Conservation (phyloP, 2,329 filamentous ascomycete species). For the Ophiostoma montium region DNA sequence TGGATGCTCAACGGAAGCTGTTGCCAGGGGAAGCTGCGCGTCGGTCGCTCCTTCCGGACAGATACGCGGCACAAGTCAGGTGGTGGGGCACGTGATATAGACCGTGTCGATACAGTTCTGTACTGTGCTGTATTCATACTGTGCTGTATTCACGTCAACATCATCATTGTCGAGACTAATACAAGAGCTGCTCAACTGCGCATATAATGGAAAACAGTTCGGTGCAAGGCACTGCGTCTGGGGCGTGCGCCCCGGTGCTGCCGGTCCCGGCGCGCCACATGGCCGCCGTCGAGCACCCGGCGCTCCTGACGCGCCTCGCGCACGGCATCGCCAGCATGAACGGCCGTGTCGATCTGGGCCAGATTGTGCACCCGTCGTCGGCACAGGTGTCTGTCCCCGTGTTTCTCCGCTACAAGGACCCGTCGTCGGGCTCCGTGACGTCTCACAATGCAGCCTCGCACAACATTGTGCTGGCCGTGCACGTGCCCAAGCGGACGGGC, state of each 20-base stretch:
- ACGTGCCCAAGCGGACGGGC: conserved; percentile 74
- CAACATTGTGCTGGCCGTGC: conserved; percentile 76
- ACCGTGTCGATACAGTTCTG: neutral
- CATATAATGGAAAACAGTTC: neutral
- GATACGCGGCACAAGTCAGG: neutral
- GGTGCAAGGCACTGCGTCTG: neutral
- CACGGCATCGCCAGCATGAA: conserved; percentile 29
- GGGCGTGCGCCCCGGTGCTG: conserved; percentile 24
- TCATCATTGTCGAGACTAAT: too few relatives aligned
- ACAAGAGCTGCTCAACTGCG: too few relatives aligned
- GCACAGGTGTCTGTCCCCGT: conserved; percentile 43
- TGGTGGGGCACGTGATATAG: neutral
- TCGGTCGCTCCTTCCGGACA: neutral
- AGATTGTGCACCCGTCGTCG: conserved; percentile 32
- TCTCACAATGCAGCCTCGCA: conserved; percentile 65
- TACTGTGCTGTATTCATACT: neutral
- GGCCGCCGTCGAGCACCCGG: conserved; percentile 30
- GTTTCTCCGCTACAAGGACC: conserved; percentile 68
- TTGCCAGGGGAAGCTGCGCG: neutral
- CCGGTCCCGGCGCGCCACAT: conserved; percentile 25
- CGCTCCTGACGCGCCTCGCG: conserved; percentile 26
- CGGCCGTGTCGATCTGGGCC: conserved; percentile 21
- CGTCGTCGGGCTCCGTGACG: conserved; percentile 60
- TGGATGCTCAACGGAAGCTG: neutral
- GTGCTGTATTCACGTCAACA: too few relatives aligned